These are phyloP conservation scores for Saccharum hybrid DNA, from an alignment of 202 grass and related monocot genomes.

Conservation along the genomic window DNA sequence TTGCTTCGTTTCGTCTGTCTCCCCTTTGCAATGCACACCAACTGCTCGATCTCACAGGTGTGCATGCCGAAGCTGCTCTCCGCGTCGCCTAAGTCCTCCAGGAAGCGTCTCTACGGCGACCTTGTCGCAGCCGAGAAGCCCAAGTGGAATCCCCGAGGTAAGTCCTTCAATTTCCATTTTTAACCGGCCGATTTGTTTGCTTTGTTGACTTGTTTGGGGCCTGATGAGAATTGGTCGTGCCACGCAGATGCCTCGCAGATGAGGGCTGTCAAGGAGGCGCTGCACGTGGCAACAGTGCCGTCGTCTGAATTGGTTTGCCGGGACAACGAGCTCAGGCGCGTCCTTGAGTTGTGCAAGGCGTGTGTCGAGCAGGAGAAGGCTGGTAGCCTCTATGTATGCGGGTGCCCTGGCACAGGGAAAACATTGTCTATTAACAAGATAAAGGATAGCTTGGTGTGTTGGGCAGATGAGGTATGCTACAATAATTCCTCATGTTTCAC, in stretches of 20 bases:
- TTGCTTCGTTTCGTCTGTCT: neutral
- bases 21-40: conserved; percentile 33
- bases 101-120: conserved; percentile 74
- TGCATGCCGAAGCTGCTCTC: conserved; percentile 52
- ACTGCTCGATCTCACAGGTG: conserved; percentile 47
- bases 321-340: conserved; percentile 68
- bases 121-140: conserved; percentile 46
- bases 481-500: neutral
- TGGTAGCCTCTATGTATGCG: conserved; percentile 81
- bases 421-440: conserved; percentile 79
- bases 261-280: conserved; percentile 78
- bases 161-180: conserved; percentile 31
- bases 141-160: conserved; percentile 77
- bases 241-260: conserved; percentile 71
- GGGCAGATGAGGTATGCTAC: conserved; percentile 69
- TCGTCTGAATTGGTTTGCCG: conserved; percentile 65
- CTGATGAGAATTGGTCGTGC: conserved; percentile 33
- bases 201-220: neutral
- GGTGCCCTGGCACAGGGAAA: conserved; percentile 91
- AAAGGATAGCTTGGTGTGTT: conserved; percentile 52
- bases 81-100: conserved; percentile 71
- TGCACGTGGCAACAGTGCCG: conserved; percentile 79
- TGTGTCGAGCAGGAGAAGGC: conserved; percentile 64
- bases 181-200: neutral
- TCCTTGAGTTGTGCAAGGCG: conserved; percentile 73